A percentile compares a stretch with the other conserved stretches of the same genome.
These are phyloP conservation scores for Ascochyta rabiei DNA, from an alignment of 2,329 filamentous ascomycete genomes.

Conservation along the genomic window DNA sequence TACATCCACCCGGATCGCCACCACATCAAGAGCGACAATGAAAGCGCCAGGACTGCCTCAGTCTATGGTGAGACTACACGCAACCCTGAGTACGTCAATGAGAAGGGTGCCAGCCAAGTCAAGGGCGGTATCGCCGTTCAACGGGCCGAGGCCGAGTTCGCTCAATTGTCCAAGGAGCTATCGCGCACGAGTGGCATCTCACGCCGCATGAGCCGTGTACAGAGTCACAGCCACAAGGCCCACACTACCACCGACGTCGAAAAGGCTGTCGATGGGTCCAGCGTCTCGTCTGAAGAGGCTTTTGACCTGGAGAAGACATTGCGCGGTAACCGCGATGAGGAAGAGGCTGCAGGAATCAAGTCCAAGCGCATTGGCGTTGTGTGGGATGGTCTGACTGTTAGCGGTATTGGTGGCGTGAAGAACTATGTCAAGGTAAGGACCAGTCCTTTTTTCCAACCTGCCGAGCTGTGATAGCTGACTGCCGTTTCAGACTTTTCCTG, in stretches of 20 bases:
- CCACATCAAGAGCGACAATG: conserved; percentile 22
- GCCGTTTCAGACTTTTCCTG: conserved; percentile 68
- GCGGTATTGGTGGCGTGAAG: conserved; percentile 73
- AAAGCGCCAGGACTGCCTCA: conserved; percentile 31
- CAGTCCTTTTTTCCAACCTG: conserved; percentile 20
- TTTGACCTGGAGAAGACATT: conserved; percentile 80
- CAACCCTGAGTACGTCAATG: conserved; percentile 29
- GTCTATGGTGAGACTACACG: conserved; percentile 27
- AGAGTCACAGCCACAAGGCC: conserved; percentile 51
- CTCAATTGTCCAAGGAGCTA: conserved; percentile 62
- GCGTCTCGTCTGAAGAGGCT: conserved; percentile 50
- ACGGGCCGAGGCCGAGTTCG: conserved; percentile 73
- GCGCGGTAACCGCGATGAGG: conserved; percentile 72
- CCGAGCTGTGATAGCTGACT: conserved; percentile 17
- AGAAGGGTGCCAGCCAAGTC: conserved; percentile 19
- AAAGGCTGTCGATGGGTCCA: conserved; percentile 52
- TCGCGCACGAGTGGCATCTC: conserved; percentile 48
- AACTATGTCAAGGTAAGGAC: conserved; percentile 63
- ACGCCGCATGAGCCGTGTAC: conserved; percentile 51
- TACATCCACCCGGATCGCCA: conserved; percentile 34
- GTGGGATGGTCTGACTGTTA: conserved; percentile 79
- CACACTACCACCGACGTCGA: conserved; percentile 61
- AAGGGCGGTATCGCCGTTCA: conserved; percentile 62
- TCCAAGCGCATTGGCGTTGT: conserved; percentile 74
- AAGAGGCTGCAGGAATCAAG: conserved; percentile 77